phyloP scores from a whole-genome alignment of 192 early-diverging fungal genomes.

The Umbelopsis sp. region DNA sequence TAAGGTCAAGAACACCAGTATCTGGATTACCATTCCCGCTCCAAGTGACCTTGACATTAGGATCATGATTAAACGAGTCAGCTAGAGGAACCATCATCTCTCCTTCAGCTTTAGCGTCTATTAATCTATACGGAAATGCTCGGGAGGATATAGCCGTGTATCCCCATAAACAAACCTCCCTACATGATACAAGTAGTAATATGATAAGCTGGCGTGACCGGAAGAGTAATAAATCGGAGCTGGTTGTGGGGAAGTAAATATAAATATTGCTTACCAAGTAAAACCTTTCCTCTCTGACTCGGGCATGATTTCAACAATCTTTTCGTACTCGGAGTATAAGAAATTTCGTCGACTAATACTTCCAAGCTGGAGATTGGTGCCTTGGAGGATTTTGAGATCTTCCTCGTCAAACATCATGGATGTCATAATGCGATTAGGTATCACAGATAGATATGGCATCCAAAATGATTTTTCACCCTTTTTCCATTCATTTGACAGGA shows the following conservation, averaged over 20 bases:
- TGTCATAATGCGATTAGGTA: slow-evolving; percentile 56
- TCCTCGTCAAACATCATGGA: slow-evolving; percentile 51
- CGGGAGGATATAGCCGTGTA: slow-evolving; percentile 57
- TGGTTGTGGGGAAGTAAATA: not conserved
- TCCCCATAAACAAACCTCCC: slow-evolving; percentile 63
- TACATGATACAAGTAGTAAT: slow-evolving; percentile 19
- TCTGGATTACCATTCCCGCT: slow-evolving; percentile 32
- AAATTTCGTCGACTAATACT: slow-evolving; percentile 41
- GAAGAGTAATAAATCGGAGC: too few relatives aligned
- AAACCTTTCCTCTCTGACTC: slow-evolving; percentile 22
- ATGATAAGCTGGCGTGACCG: too few relatives aligned
- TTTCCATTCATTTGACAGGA: slow-evolving; percentile 52
- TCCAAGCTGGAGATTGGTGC: slow-evolving; percentile 56
- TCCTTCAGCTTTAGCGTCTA: slow-evolving; percentile 41
- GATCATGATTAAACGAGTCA: slow-evolving; percentile 69
- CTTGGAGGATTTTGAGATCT: slow-evolving; percentile 48
- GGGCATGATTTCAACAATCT: slow-evolving; percentile 33
- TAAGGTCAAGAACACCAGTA: slow-evolving; percentile 44
- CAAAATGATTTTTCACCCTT: slow-evolving; percentile 48
- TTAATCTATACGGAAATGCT: slow-evolving; percentile 57
- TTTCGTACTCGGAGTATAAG: slow-evolving; percentile 37
- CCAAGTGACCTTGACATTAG: slow-evolving; percentile 59
- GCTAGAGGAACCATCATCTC: slow-evolving; percentile 62
- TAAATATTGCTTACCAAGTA: slow-evolving; percentile 32
- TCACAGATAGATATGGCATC: slow-evolving; percentile 61